Evolutionary conservation across 2,329 filamentous ascomycete genomes (phyloP).

Genomic region (Cladosporium colombiae): DNA sequence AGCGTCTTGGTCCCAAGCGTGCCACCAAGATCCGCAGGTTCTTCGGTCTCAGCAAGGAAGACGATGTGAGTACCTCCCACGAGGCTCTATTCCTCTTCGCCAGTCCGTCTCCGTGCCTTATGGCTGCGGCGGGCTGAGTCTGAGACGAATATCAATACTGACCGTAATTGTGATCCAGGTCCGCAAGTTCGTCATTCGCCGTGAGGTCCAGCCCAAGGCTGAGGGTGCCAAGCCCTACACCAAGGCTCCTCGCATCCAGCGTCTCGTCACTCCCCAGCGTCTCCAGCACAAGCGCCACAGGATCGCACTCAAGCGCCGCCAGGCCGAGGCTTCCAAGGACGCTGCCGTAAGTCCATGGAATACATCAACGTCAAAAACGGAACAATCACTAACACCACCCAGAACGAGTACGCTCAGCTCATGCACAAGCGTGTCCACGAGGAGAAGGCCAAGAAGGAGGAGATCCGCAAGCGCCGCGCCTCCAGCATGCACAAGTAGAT

Average conservation of each 20-base stretch:
- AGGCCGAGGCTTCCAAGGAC: constrained; percentile 95
- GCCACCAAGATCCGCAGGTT: constrained; percentile 99
- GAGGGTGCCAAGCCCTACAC: constrained; percentile 98
- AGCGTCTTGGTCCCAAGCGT: constrained; percentile 99
- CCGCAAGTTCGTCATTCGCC: constrained; percentile 99
- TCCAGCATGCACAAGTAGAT: constrained; percentile 85
- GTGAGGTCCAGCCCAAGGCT: constrained; percentile 94
- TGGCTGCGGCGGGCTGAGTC: constrained; percentile 32
- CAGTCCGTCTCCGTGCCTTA: constrained; percentile 35
- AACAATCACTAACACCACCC: constrained; percentile 40
- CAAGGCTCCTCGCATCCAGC: constrained; percentile 99
- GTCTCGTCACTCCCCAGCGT: constrained; percentile 97
- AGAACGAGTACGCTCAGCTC: constrained; percentile 97
- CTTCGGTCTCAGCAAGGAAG: constrained; percentile 99
- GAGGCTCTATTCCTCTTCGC: constrained; percentile 59
- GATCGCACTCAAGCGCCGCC: constrained; percentile 96
- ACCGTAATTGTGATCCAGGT: constrained; percentile 59
- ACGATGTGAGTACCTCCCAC: constrained; percentile 85
- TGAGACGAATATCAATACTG: constrained; percentile 34
- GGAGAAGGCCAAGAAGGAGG: constrained; percentile 90
- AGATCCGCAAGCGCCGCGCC: constrained; percentile 94
- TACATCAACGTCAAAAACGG: neutral
- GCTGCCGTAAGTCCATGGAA: constrained; percentile 75
- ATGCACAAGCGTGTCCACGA: constrained; percentile 96
- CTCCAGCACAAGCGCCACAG: constrained; percentile 99